A percentile compares a stretch with the other conserved stretches of the same genome.
These are phyloP conservation scores for Barnettozyma siamensis DNA, from an alignment of 805 yeast species.

Conservation along the genomic window DNA sequence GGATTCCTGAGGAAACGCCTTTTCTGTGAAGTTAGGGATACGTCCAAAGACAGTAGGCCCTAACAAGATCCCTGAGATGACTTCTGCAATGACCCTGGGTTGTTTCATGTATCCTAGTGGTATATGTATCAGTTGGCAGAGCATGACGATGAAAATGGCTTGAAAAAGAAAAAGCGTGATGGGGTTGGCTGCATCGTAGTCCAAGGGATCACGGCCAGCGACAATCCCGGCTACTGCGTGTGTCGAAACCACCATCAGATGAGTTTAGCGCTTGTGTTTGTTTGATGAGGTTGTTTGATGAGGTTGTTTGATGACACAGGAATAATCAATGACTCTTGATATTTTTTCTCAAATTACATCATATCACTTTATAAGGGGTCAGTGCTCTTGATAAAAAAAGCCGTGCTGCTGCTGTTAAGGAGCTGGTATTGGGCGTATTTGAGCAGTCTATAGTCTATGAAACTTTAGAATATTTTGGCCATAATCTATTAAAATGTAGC, in stretches of 20 bases:
- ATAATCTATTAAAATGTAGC: no score
- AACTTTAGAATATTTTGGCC: no score
- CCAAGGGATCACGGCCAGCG: slow-evolving; percentile 67
- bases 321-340: no score
- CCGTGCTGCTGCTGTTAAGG: no score
- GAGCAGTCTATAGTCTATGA: no score
- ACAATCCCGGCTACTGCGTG: slow-evolving; percentile 57
- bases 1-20: slow-evolving; percentile 60
- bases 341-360: no score
- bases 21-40: slow-evolving; percentile 58
- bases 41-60: slow-evolving; percentile 76
- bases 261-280: neutral
- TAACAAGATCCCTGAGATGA: slow-evolving; percentile 64
- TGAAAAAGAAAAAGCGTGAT: slow-evolving; percentile 68
- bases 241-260: slow-evolving; percentile 21
- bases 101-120: slow-evolving; percentile 61
- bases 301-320: no score
- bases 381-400: no score
- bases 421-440: no score
- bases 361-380: no score
- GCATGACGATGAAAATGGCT: slow-evolving; percentile 49
- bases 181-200: slow-evolving; percentile 52
- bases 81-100: slow-evolving; percentile 81
- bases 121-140: slow-evolving; percentile 55
- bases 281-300: neutral